phyloP scores from a whole-genome alignment of 257 asterid species.

The Euphrasia confusa region DNA sequence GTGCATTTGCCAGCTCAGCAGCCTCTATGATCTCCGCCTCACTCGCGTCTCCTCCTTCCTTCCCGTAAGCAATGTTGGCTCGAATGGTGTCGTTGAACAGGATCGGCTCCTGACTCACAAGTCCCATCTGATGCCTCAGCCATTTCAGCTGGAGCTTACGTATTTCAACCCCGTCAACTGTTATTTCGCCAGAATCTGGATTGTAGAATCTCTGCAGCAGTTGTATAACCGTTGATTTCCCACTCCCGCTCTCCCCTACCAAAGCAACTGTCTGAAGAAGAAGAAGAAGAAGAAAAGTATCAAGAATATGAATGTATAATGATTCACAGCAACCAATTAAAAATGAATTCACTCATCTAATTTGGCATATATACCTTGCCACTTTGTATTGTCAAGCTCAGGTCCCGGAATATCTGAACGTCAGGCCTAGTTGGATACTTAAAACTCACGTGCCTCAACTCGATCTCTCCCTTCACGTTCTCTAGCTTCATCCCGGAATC shows the following conservation, averaged over 20 bases:
- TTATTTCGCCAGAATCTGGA: conserved; percentile 67
- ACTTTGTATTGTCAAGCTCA: conserved; percentile 52
- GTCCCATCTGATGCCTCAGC: conserved; percentile 92
- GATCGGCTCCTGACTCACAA: conserved; percentile 88
- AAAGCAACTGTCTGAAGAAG: conserved; percentile 65
- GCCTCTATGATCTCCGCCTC: conserved; percentile 79
- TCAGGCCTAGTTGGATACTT: conserved; percentile 86
- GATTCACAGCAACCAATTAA: neutral
- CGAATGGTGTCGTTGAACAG: conserved; percentile 77
- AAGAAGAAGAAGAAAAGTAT: conserved; percentile 6
- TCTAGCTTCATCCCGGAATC: conserved; percentile 68
- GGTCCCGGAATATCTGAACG: conserved; percentile 59
- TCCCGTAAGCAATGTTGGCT: conserved; percentile 76
- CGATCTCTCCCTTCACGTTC: conserved; percentile 66
- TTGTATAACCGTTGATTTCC: conserved; percentile 78
- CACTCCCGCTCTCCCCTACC: conserved; percentile 96
- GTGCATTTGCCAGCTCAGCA: conserved; percentile 83
- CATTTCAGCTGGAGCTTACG: conserved; percentile 66
- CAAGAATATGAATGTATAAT: neutral
- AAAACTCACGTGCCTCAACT: conserved; percentile 62
- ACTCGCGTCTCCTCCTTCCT: conserved; percentile 57
- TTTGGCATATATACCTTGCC: conserved; percentile 64
- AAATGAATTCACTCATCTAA: neutral
- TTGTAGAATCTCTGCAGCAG: conserved; percentile 75
- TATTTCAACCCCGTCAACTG: conserved; percentile 75